Evolutionary conservation across 2,329 filamentous ascomycete genomes (phyloP).

Genomic region (Ciborinia camelliae): DNA sequence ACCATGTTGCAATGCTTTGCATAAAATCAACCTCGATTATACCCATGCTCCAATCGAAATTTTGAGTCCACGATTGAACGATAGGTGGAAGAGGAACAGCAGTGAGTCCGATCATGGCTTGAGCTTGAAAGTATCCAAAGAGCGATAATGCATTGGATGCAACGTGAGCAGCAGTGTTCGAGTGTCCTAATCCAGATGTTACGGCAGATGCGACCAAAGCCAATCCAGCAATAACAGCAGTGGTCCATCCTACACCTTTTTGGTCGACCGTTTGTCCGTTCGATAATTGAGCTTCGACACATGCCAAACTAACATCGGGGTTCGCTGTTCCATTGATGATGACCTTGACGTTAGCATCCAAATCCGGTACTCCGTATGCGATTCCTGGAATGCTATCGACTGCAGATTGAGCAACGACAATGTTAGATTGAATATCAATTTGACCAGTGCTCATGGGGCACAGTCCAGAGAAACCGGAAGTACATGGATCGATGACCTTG

Average conservation of each 20-base stretch:
- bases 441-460: slow-evolving; percentile 89
- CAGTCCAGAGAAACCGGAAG: slow-evolving; percentile 63
- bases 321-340: slow-evolving; percentile 68
- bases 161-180: slow-evolving; percentile 91
- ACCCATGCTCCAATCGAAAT: slow-evolving; percentile 98
- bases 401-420: slow-evolving; percentile 55
- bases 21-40: slow-evolving; percentile 86
- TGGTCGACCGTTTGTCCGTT: slow-evolving; percentile 93
- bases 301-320: slow-evolving; percentile 65
- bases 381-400: slow-evolving; percentile 71
- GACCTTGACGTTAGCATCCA: slow-evolving; percentile 81
- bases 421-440: slow-evolving; percentile 71
- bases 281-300: slow-evolving; percentile 81
- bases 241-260: slow-evolving; percentile 82
- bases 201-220: slow-evolving; percentile 82
- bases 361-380: slow-evolving; percentile 84
- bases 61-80: slow-evolving; percentile 90
- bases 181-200: slow-evolving; percentile 85
- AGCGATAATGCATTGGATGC: slow-evolving; percentile 92
- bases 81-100: slow-evolving; percentile 80
- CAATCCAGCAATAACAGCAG: slow-evolving; percentile 81
- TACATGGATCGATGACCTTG: slow-evolving; percentile 72
- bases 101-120: slow-evolving; percentile 85
- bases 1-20: slow-evolving; percentile 89
- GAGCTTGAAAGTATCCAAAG: slow-evolving; percentile 90